These are phyloP conservation scores for Annulohypoxylon stygium DNA, from an alignment of 495 filamentous ascomycete species.

Conservation along the genomic window DNA sequence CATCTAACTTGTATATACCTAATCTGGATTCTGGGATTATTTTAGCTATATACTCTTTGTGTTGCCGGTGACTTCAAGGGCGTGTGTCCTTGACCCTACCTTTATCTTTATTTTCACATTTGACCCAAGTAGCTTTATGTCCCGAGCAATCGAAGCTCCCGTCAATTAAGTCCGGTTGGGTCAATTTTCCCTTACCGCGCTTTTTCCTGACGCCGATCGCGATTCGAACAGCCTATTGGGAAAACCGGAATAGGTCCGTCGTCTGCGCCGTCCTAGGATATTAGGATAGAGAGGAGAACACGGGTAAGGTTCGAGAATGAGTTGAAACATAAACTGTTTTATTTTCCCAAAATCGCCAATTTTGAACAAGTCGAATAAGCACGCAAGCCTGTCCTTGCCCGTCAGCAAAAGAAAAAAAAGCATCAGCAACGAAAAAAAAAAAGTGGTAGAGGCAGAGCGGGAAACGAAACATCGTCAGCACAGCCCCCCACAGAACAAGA, in stretches of 20 bases:
- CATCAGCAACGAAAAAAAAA: neutral
- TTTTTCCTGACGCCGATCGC: constrained; percentile 38
- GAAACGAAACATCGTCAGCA: constrained; percentile 44
- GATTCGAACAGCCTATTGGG: constrained; percentile 36
- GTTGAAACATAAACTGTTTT: constrained; percentile 36
- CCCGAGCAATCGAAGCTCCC: constrained; percentile 20
- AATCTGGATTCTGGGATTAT: neutral
- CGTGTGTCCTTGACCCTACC: constrained; percentile 13
- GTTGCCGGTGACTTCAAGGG: constrained; percentile 16
- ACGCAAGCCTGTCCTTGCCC: neutral
- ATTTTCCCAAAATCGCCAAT: constrained; percentile 25
- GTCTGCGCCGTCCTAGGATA: constrained; percentile 22
- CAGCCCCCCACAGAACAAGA: constrained; percentile 42
- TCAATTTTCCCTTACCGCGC: constrained; percentile 34
- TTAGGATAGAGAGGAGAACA: constrained; percentile 18
- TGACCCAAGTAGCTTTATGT: constrained; percentile 13
- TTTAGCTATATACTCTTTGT: constrained; percentile 28
- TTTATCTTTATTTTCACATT: constrained; percentile 20
- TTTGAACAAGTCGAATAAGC: neutral
- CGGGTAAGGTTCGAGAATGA: constrained; percentile 18
- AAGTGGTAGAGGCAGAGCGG: constrained; percentile 16
- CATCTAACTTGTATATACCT: constrained; percentile 1
- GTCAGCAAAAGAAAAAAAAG: constrained; percentile 10
- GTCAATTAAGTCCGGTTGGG: constrained; percentile 21
- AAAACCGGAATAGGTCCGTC: constrained; percentile 23